Evolutionary conservation across 192 early-diverging fungal species (phyloP), one percentile per base, ranked within the genome.

Genomic region (Coemansia javaensis): DNA sequence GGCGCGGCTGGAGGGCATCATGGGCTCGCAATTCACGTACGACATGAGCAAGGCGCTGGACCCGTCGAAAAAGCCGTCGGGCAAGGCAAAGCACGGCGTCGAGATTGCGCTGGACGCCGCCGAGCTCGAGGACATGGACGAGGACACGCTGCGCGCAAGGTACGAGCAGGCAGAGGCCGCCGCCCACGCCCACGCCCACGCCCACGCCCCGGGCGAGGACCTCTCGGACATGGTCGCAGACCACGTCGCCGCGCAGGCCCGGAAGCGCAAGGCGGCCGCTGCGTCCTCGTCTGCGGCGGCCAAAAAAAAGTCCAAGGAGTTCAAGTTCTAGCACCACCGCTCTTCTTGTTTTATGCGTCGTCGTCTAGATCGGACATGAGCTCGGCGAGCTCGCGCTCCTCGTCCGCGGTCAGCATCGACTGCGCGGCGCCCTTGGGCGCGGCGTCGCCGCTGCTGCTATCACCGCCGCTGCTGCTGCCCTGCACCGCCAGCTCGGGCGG

Each of bases 21-120:
- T 98, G 95, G 95, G 91, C 16, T 90, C 90, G 27, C 83, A 90
- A 56, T 91, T 90, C 56, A 85, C 85, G 3, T 98, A 98, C 53
- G 88, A 94, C 50, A 53, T 98, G 23, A 50, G 68, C 17, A 68
- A 68, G 3, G 63, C 74, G 7, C 32, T 63, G 17, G 71, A 73
- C 23, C 70, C 71, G n/a, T 70, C 79, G 20, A 72, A 71, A 48
- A 75, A 61, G 54, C 31, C 13, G 14, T 32, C 30, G n/a, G 37
- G 53, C 15, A 32, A 31, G 12, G 47, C 45, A 13, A 49, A 41
- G 27, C 72, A 82, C 23, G 82, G 79, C 14, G 85, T 97, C 21
- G 89, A 92, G 41, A 81, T 95, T 18, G 77, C 89, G 1, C 60
- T 98, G 52, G 93, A 98, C 74, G 90, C 93, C 2, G 83, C 89